Base-by-base conservation (phyloP, 495 filamentous ascomycete species). In the Lindgomyces ingoldianus region DNA sequence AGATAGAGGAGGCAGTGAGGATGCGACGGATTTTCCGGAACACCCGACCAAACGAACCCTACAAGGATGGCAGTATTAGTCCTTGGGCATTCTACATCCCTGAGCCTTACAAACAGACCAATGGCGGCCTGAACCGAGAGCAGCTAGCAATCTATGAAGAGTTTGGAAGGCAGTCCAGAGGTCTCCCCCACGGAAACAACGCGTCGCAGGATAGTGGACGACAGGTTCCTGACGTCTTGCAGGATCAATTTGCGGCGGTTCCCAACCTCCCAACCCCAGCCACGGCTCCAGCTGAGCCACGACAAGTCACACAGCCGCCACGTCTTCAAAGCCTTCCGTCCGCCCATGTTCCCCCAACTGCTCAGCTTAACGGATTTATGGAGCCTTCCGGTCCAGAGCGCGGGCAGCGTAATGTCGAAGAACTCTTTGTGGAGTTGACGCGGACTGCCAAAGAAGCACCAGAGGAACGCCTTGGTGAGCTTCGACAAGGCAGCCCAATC, bases 141-240 rank as follows among this genome's bases (percentile, higher is more conserved):
- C 94, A 99, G 73, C 84, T 97, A 79, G 89, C 89, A 14, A 93
- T 99, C 45, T 99, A 98, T 67, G 91, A 96, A 63, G 91, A 96
- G 46, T 99, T 99, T 75, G 91, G 89, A 4, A 83, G 91, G 45
- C 90, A 93, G 71, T 84, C 88, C 10, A 85, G 90, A 27, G 83
- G 81, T 16, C 78, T 85, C 0, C 78, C 74, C 60, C 85, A 87
- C 67, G 74, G 75, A n/a, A 81, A 80, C 59, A 84, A 75, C 63
- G 75, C 78, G 21, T 85, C 85, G 1, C 81, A 83, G 22, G 86
- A 89, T 60, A 81, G 80, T 71, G 73, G 76, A 26, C 80, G 84
- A 27, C 82, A 84, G 67, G 66, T 88, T 50, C 83, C 83, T 12
- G 92, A 97, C 70, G 84, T 94, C 14, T 82, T 97, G 22, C 89